These are phyloP conservation scores for Aspergillus ostianus DNA, from an alignment of 495 filamentous ascomycete genomes.

Conservation along the genomic window DNA sequence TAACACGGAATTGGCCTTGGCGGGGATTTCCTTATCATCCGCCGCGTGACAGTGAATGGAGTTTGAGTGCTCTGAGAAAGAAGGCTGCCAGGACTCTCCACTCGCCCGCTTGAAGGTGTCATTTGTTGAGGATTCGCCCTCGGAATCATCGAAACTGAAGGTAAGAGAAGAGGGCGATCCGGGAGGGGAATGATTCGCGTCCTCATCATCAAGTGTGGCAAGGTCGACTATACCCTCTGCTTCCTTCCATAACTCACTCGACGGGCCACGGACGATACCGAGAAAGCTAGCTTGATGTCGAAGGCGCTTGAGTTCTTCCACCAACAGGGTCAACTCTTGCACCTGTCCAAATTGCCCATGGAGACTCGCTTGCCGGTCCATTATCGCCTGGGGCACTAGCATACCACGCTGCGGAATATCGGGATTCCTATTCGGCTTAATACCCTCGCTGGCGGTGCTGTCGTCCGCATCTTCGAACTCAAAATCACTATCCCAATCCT, in stretches of 20 bases:
- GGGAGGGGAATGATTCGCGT: constrained; percentile 47
- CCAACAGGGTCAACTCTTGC: constrained; percentile 76
- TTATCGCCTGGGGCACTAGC: constrained; percentile 76
- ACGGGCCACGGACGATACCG: constrained; percentile 60
- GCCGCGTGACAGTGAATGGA: constrained; percentile 20
- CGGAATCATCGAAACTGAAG: constrained; percentile 57
- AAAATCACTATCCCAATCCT: constrained; percentile 85
- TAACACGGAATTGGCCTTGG: constrained; percentile 75
- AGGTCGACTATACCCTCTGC: constrained; percentile 85
- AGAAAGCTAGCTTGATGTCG: constrained; percentile 62
- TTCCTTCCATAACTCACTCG: constrained; percentile 72
- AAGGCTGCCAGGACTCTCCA: constrained; percentile 35
- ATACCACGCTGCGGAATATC: constrained; percentile 46
- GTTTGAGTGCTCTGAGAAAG: constrained; percentile 22
- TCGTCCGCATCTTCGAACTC: constrained; percentile 63
- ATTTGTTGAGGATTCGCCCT: constrained; percentile 52
- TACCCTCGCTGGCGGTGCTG: constrained; percentile 23
- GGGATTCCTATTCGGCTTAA: constrained; percentile 24
- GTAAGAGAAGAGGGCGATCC: constrained; percentile 51
- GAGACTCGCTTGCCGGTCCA: constrained; percentile 80
- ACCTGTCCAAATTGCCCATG: constrained; percentile 85
- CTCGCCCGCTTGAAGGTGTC: constrained; percentile 36
- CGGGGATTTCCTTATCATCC: constrained; percentile 44
- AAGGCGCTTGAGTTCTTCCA: constrained; percentile 75
- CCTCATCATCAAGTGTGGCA: constrained; percentile 79